Evolutionary conservation across 441 rosid genomes (phyloP).

Genomic region (Brassica balearica): DNA sequence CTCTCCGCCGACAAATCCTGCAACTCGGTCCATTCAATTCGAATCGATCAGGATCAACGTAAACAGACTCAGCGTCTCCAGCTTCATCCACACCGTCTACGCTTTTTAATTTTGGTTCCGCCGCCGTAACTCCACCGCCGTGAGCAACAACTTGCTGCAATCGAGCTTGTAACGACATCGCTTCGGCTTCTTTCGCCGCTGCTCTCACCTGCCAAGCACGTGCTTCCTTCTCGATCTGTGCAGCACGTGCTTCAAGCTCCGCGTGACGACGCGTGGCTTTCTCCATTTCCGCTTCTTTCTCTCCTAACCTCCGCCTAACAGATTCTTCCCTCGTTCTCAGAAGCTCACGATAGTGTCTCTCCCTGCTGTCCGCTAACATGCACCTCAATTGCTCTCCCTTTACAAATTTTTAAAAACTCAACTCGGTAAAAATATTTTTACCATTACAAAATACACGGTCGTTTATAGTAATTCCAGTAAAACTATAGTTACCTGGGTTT

Average conservation of each 20-base stretch:
- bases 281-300: conserved; percentile 77
- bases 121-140: conserved; percentile 50
- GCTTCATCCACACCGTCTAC: conserved; percentile 42
- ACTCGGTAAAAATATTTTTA: conserved; percentile 53
- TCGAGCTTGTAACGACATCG: conserved; percentile 75
- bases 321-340: conserved; percentile 69
- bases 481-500: conserved; percentile 60
- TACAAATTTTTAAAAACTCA: not conserved
- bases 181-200: conserved; percentile 73
- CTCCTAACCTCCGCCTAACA: conserved; percentile 57
- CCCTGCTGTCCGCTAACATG: conserved; percentile 68
- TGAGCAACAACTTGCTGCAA: conserved; percentile 67
- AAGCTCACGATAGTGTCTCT: conserved; percentile 74
- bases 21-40: conserved; percentile 60
- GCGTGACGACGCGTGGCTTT: conserved; percentile 69
- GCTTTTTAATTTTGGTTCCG: conserved; percentile 51
- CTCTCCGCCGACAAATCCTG: conserved; percentile 57
- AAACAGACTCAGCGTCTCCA: conserved; percentile 90
- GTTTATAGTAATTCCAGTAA: no score
- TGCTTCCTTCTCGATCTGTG: conserved; percentile 72
- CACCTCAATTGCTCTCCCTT: conserved; percentile 86
- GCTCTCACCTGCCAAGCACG: conserved; percentile 89
- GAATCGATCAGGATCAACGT: conserved; percentile 72
- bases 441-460: no score
- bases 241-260: conserved; percentile 76